Base-by-base conservation (phyloP, 805 yeast species). In the Cyberlindnera subsufficiens region DNA sequence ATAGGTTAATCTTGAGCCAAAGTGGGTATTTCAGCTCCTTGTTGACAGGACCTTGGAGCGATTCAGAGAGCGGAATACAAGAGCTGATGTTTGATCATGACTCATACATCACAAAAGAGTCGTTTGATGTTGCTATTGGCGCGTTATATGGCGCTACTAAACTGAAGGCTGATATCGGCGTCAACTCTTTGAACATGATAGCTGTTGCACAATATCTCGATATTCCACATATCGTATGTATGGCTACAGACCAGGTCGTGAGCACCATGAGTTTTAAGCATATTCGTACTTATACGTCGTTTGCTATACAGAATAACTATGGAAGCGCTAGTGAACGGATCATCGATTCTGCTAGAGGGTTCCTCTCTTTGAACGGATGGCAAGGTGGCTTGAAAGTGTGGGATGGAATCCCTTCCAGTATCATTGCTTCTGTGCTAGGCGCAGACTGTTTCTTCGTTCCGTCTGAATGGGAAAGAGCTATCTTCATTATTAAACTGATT, bases 401-500 rank as follows among this genome's bases (percentile, higher is more conserved):
- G 81, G 71, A 67, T 44, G 69, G 63, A 0, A 62, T 77, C 10
- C 78, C 80, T 0, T 56, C 55, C 0, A 49, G 60, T 1, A 58
- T 74, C 6, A 65, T 74, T 14, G 63, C 70, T 0, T 69, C 67
- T 22, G 72, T 74, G 6, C 65, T 76, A 13, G 68, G 74, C 0
- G 63, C 68, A 15, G 78, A 77, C 49, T 72, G 69, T 17, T 76
- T 77, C 48, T 77, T 72, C 53, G 74, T 74, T 5, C 75, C 77
- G 2, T 66, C 68, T 2, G 82, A 77, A 53, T 75, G 78, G 78
- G 79, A 75, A 35, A 61, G 82, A 40, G 72, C 77, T 35, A 46
- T 71, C 25, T 75, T 77, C 46, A 61, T 71, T 3, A 67, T 72
- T 31, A 65, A 60, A 35, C 50, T 74, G 37, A 61, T 72, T 33